Evolutionary conservation across 1,284 basidiomycete genomes (phyloP).

Genomic region (Trametes sp.): DNA sequence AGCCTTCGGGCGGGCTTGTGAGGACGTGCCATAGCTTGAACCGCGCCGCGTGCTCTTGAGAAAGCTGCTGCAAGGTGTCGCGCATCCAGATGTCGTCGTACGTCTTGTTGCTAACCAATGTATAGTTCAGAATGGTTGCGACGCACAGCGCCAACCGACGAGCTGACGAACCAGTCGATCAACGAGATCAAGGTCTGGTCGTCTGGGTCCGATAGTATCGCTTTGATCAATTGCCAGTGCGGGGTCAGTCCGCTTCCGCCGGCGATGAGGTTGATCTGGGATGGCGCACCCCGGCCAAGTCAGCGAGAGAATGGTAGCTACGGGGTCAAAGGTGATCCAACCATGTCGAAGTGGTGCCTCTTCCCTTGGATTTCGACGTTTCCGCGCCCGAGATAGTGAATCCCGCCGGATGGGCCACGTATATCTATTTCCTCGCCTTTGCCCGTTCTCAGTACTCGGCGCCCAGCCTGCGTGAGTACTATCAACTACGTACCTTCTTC

Average conservation of each 20-base stretch:
- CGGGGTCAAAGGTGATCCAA: background rate
- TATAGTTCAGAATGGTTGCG: background rate
- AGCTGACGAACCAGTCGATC: conserved; percentile 29
- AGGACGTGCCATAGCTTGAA: conserved; percentile 38
- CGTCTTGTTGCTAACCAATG: conserved; percentile 32
- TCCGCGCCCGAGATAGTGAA: conserved; percentile 31
- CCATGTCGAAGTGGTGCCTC: conserved; percentile 30
- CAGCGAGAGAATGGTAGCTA: too few species aligned
- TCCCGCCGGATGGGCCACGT: conserved; percentile 35
- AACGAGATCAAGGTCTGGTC: conserved; percentile 33
- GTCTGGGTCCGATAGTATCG: conserved; percentile 28
- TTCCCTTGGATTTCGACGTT: conserved; percentile 33
- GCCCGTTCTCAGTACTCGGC: conserved; percentile 19
- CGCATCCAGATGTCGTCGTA: conserved; percentile 35
- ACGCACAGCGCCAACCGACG: background rate
- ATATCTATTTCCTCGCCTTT: conserved; percentile 39
- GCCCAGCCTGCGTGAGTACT: too few species aligned
- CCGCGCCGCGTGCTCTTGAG: conserved; percentile 22
- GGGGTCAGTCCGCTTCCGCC: conserved; percentile 38
- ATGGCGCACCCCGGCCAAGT: too few species aligned
- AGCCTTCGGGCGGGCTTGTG: conserved; percentile 25
- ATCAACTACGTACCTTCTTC: conserved; percentile 25
- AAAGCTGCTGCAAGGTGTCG: conserved; percentile 30
- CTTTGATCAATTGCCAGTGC: conserved; percentile 39
- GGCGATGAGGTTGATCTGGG: conserved; percentile 36